A percentile compares a stretch with the other conserved stretches of the same genome.
Evolutionary conservation across 2,329 filamentous ascomycete genomes (phyloP).

Genomic region (Aspergillus brasiliensis): DNA sequence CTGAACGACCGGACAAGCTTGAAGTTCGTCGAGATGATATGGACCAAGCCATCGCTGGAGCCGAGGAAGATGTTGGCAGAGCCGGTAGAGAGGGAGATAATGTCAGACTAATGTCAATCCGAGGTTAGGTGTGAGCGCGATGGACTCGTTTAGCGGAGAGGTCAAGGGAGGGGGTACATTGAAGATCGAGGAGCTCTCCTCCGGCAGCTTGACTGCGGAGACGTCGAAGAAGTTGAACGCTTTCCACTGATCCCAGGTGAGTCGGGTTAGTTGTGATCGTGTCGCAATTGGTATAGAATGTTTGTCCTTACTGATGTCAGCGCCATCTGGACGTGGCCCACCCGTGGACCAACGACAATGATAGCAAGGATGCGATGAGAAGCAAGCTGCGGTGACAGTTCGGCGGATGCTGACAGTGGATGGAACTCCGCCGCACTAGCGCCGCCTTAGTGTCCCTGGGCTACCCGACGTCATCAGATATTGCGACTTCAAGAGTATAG

Average conservation of each 20-base stretch:
- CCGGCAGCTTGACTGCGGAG: slow-evolving; percentile 74
- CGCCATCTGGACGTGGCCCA: slow-evolving; percentile 42
- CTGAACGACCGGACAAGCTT: slow-evolving; percentile 84
- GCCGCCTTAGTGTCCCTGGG: neutral
- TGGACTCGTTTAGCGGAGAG: neutral
- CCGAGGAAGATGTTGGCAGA: slow-evolving; percentile 89
- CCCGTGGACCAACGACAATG: slow-evolving; percentile 30
- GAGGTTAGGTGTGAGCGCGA: neutral
- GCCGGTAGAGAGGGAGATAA: slow-evolving; percentile 81
- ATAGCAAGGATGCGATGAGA: slow-evolving; percentile 21
- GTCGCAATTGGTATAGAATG: neutral
- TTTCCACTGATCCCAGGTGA: slow-evolving; percentile 74
- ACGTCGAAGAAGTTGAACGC: slow-evolving; percentile 99
- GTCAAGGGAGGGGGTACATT: slow-evolving; percentile 60
- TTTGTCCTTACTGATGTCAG: slow-evolving; percentile 42
- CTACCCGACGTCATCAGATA: neutral
- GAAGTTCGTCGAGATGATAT: slow-evolving; percentile 84
- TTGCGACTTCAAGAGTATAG: no score
- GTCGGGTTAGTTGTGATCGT: slow-evolving; percentile 12
- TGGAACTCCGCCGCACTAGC: slow-evolving; percentile 23
- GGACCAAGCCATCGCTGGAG: slow-evolving; percentile 79
- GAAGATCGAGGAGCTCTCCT: slow-evolving; percentile 77
- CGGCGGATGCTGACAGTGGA: slow-evolving; percentile 11
- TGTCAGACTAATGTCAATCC: slow-evolving; percentile 56
- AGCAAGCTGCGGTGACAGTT: slow-evolving; percentile 1